Conservation (phyloP, 495 filamentous ascomycete genomes). For the Xylaria curta region DNA sequence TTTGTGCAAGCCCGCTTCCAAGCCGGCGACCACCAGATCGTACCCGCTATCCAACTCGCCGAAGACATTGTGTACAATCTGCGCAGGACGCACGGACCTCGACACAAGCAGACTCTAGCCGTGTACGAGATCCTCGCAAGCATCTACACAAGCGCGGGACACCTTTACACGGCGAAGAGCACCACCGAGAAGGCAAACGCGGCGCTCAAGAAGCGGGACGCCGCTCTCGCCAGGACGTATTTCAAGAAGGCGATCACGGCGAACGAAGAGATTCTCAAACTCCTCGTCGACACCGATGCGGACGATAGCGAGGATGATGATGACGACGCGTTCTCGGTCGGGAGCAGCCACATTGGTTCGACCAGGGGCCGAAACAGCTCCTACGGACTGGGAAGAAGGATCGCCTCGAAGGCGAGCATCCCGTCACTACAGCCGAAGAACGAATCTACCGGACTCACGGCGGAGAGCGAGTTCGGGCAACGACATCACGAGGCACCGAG, state of each 20-base stretch:
- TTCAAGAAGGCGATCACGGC: constrained; percentile 22
- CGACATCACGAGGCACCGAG: constrained; percentile 9
- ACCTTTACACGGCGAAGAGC: constrained; percentile 51
- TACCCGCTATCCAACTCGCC: constrained; percentile 52
- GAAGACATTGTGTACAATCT: constrained; percentile 64
- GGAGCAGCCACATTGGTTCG: constrained; percentile 17
- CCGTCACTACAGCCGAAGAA: neutral
- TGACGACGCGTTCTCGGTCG: constrained; percentile 17
- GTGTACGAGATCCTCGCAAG: constrained; percentile 57
- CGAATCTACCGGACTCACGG: neutral
- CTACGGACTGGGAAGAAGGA: constrained; percentile 5
- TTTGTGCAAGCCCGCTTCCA: constrained; percentile 60
- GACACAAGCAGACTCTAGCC: constrained; percentile 54
- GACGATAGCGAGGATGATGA: constrained; percentile 20
- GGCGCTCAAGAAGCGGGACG: constrained; percentile 15
- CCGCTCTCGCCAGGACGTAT: constrained; percentile 12
- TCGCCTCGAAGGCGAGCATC: constrained; percentile 11
- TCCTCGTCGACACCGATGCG: constrained; percentile 9
- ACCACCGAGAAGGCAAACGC: constrained; percentile 50
- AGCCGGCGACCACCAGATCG: constrained; percentile 37
- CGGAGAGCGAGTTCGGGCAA: constrained; percentile 11
- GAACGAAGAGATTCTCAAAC: constrained; percentile 21
- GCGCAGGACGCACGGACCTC: constrained; percentile 59
- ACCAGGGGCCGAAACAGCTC: neutral
- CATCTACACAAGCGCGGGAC: constrained; percentile 54